A percentile compares a stretch with the other conserved stretches of the same genome.
These are phyloP conservation scores for Penicillium sp. DNA, from an alignment of 2,329 filamentous ascomycete genomes.

Conservation along the genomic window DNA sequence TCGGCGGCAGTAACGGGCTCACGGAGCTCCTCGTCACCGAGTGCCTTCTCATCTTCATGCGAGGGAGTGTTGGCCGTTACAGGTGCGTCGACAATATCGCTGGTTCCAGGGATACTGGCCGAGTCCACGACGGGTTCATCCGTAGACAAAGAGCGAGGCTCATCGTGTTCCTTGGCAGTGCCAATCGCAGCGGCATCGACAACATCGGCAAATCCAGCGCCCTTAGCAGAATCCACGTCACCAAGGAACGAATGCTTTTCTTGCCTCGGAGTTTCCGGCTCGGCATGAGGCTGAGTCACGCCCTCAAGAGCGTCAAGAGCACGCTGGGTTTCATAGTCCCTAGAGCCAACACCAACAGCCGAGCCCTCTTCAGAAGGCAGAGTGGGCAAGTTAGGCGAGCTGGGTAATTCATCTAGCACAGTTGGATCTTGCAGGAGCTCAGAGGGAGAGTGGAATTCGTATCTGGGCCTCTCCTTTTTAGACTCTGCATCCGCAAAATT, in stretches of 20 bases:
- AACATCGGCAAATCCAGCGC: slow-evolving; percentile 19
- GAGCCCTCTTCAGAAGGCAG: slow-evolving; percentile 37
- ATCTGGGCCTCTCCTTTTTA: slow-evolving; percentile 43
- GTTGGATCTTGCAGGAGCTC: slow-evolving; percentile 45
- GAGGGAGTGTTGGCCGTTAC: slow-evolving; percentile 14
- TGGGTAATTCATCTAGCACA: slow-evolving; percentile 24
- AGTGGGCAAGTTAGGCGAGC: slow-evolving; percentile 21
- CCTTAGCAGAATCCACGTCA: neutral
- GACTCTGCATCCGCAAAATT: slow-evolving; percentile 39
- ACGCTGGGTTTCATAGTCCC: slow-evolving; percentile 17
- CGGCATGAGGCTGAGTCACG: slow-evolving; percentile 11
- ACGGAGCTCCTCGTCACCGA: neutral
- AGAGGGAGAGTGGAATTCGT: slow-evolving; percentile 49
- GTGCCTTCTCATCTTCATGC: slow-evolving; percentile 8
- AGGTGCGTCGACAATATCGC: slow-evolving; percentile 21
- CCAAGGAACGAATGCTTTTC: slow-evolving; percentile 8
- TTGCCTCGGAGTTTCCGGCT: slow-evolving; percentile 11
- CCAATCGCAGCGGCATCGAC: slow-evolving; percentile 29
- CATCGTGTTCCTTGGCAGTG: slow-evolving; percentile 13
- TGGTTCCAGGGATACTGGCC: slow-evolving; percentile 9
- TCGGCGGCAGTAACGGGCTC: slow-evolving; percentile 20
- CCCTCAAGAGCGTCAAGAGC: slow-evolving; percentile 19
- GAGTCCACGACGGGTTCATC: neutral
- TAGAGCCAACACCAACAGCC: slow-evolving; percentile 23
- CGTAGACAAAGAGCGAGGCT: neutral